phyloP scores from a whole-genome alignment of 2,329 filamentous ascomycete species.

The Aspergillus oerlinghausenensis region DNA sequence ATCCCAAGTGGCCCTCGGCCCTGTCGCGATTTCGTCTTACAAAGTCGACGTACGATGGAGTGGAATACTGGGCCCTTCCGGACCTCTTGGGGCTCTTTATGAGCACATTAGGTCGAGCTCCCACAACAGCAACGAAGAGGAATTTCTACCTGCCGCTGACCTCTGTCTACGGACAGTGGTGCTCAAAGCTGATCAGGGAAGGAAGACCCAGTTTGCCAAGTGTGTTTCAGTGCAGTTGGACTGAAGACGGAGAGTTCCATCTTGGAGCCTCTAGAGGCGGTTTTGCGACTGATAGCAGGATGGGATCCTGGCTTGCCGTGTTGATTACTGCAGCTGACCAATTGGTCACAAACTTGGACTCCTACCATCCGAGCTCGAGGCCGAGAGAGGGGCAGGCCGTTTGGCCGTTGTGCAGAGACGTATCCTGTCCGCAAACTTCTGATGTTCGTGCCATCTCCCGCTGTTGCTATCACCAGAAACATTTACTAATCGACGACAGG shows the following conservation, averaged over 20 bases:
- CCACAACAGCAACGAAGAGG: slow-evolving; percentile 6
- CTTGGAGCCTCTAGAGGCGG: too few relatives aligned
- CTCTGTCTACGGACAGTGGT: slow-evolving; percentile 7
- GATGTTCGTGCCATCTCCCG: not conserved
- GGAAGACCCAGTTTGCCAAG: too few relatives aligned
- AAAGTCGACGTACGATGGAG: not conserved
- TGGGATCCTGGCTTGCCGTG: not conserved
- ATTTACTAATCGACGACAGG: too few relatives aligned
- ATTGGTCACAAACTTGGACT: slow-evolving; percentile 4
- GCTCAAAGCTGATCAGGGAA: too few relatives aligned
- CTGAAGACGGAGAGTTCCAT: too few relatives aligned
- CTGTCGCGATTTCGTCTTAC: too few relatives aligned
- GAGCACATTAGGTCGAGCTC: slow-evolving; percentile 6
- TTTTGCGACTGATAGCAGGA: too few relatives aligned
- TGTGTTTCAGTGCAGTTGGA: too few relatives aligned
- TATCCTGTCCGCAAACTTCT: slow-evolving; percentile 2
- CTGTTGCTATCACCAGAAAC: too few relatives aligned
- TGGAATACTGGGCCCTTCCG: slow-evolving; percentile 6
- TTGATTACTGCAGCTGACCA: not conserved
- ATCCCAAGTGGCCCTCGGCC: too few relatives aligned
- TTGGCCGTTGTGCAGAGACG: slow-evolving; percentile 4
- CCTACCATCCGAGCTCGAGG: not conserved
- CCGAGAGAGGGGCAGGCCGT: not conserved
- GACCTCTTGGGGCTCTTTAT: slow-evolving; percentile 11
- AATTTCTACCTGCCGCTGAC: slow-evolving; percentile 11